Percentiles rank a stretch among this genome's conserved stretches.
Evolutionary conservation across 331 rosid species (phyloP).

Genomic region (Telfairia occidentalis): DNA sequence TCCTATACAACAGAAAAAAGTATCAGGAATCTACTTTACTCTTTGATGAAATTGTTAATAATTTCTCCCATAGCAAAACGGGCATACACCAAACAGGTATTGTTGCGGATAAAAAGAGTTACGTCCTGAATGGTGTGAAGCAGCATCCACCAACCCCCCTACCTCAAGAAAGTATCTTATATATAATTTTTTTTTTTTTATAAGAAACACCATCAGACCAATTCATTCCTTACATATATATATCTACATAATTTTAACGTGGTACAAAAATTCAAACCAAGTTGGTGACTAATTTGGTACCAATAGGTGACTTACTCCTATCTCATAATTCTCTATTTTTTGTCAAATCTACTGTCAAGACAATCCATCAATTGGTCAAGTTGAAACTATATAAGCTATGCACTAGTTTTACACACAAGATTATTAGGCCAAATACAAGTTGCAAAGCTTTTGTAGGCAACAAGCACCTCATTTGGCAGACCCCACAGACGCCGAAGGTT

Average conservation of each 20-base stretch:
- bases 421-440: not conserved
- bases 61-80: not conserved
- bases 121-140: not conserved
- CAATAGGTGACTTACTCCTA: not conserved
- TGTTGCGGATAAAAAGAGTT: not conserved
- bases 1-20: not conserved
- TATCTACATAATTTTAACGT: not conserved
- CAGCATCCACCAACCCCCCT: not conserved
- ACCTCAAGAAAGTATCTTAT: not conserved
- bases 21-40: not conserved
- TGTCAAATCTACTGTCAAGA: not conserved
- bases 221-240: too few species aligned
- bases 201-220: too few species aligned
- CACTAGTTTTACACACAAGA: not conserved
- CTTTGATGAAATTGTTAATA: not conserved
- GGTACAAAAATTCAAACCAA: not conserved
- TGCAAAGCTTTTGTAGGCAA: conserved; percentile 9
- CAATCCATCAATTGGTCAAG: not conserved
- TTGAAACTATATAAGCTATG: not conserved
- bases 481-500: conserved; percentile 83
- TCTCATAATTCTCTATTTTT: not conserved
- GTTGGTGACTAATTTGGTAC: not conserved
- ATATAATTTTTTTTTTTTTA: too few species aligned
- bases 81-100: not conserved
- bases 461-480: conserved; percentile 51